These are phyloP conservation scores for Ramaria sp. DNA, from an alignment of 768 basidiomycete genomes.

Conservation along the genomic window DNA sequence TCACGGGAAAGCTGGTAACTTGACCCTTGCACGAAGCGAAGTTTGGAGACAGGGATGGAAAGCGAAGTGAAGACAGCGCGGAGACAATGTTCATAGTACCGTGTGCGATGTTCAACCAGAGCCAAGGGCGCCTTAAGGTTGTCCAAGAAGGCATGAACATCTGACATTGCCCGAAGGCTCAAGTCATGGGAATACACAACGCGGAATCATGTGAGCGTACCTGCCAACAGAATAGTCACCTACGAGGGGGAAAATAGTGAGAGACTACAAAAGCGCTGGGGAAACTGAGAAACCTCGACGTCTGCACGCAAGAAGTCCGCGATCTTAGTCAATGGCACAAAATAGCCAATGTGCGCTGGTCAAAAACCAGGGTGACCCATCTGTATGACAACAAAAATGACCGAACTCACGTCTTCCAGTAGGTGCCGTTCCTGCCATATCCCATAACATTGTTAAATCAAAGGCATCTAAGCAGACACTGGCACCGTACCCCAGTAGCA, in stretches of 20 bases:
- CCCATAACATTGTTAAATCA: slow-evolving; percentile 2
- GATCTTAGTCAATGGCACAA: slow-evolving; percentile 89
- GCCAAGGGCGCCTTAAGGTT: slow-evolving; percentile 94
- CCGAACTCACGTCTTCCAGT: slow-evolving; percentile 79
- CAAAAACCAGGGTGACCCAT: neutral
- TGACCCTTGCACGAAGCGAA: slow-evolving; percentile 82
- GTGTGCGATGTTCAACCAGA: slow-evolving; percentile 76
- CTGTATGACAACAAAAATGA: neutral
- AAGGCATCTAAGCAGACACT: neutral
- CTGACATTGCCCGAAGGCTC: slow-evolving; percentile 25
- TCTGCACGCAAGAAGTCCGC: slow-evolving; percentile 91
- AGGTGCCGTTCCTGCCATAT: slow-evolving; percentile 66
- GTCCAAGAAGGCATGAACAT: slow-evolving; percentile 95
- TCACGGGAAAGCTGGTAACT: slow-evolving; percentile 86
- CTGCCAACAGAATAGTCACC: slow-evolving; percentile 77
- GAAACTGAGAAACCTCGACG: slow-evolving; percentile 51
- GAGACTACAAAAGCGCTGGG: neutral
- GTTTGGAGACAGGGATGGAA: slow-evolving; percentile 78
- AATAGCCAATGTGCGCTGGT: slow-evolving; percentile 93
- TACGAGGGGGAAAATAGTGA: slow-evolving; percentile 15
- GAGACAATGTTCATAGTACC: slow-evolving; percentile 82
- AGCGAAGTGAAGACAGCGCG: slow-evolving; percentile 78
- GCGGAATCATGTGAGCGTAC: slow-evolving; percentile 24
- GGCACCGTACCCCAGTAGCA: slow-evolving; percentile 83
- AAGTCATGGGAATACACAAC: neutral